These are phyloP conservation scores for Debaryomyces robertsiae DNA, from an alignment of 1,139 yeast genomes.

Conservation along the genomic window DNA sequence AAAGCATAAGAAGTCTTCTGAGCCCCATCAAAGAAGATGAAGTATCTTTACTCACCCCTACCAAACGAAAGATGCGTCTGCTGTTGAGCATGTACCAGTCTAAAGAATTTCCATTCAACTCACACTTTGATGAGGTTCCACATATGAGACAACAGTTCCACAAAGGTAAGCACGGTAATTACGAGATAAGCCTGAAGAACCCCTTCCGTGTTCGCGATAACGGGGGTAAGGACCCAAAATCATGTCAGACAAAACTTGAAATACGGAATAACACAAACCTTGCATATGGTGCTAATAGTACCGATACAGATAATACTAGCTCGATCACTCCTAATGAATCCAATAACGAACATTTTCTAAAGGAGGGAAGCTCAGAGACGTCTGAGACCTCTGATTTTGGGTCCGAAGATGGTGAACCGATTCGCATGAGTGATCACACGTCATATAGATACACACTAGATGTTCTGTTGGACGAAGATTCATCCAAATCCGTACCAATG, in stretches of 20 bases:
- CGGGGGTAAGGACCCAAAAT: not conserved
- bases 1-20: slow-evolving; percentile 3
- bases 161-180: not conserved
- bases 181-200: not conserved
- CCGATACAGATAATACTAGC: not conserved
- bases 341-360: not conserved
- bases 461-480: not conserved
- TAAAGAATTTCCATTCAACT: not conserved
- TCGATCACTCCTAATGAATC: slow-evolving; percentile 1
- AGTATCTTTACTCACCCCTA: slow-evolving; percentile 4
- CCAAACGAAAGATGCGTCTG: slow-evolving; percentile 2
- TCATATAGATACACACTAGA: too few species aligned
- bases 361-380: not conserved
- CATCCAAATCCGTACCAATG: not conserved
- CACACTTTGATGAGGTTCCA: slow-evolving; percentile 4
- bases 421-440: not conserved
- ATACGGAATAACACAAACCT: not conserved
- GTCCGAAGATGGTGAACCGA: slow-evolving; percentile 4
- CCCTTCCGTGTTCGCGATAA: not conserved
- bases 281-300: not conserved
- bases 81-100: not conserved
- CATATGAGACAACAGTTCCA: not conserved
- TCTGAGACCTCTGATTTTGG: slow-evolving; percentile 9
- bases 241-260: not conserved
- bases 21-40: slow-evolving; percentile 6